These are phyloP conservation scores for Priceomyces medius DNA, from an alignment of 805 yeast genomes.

Conservation along the genomic window DNA sequence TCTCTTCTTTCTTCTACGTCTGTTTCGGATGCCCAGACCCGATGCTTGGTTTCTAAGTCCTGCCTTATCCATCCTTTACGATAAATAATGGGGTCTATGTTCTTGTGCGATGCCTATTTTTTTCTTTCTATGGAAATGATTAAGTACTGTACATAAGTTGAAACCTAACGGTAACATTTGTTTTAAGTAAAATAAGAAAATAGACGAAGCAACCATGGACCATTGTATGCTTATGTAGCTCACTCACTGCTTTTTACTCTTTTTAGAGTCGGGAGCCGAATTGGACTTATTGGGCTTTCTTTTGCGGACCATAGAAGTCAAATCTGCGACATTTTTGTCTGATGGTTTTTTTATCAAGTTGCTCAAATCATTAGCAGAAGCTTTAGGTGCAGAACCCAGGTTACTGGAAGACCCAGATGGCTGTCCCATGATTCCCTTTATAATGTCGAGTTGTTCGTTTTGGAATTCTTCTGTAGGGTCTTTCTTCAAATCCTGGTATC, in stretches of 20 bases:
- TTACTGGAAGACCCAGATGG: constrained; percentile 24
- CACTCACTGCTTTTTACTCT: constrained; percentile 9
- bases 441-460: constrained; percentile 51
- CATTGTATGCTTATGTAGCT: too few species aligned
- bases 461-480: constrained; percentile 50
- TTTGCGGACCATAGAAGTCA: constrained; percentile 63
- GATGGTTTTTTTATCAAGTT: constrained; percentile 47
- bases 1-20: constrained; percentile 71
- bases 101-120: constrained; percentile 3
- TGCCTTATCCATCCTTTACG: background rate
- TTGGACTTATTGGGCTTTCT: constrained; percentile 28
- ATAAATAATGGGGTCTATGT: background rate
- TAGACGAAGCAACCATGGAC: too few species aligned
- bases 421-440: constrained; percentile 59
- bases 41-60: background rate
- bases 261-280: constrained; percentile 8
- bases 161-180: background rate
- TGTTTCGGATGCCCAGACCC: constrained; percentile 5
- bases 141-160: constrained; percentile 5
- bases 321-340: constrained; percentile 50
- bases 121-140: background rate
- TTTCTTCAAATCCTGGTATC: constrained; percentile 53
- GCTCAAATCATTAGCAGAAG: constrained; percentile 55
- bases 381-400: constrained; percentile 14
- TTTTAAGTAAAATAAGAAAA: too few species aligned